phyloP scores from a whole-genome alignment of 306 rosid genomes.

The Mimosa pudica region DNA sequence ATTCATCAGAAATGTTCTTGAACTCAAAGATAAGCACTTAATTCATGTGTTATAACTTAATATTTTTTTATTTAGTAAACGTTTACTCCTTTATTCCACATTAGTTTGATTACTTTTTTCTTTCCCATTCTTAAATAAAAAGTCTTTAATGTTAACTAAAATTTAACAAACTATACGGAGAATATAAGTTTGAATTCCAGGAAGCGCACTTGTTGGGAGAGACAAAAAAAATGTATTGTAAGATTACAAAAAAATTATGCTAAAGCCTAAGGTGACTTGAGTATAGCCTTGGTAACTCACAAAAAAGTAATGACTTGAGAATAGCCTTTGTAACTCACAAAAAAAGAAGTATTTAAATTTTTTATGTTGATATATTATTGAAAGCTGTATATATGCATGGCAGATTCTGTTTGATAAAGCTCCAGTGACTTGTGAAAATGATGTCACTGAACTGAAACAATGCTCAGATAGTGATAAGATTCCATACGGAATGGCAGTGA shows the following conservation, averaged over 20 bases:
- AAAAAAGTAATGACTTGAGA: no score
- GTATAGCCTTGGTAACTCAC: no score
- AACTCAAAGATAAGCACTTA: not conserved
- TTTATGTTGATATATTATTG: no score
- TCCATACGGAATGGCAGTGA: constrained; percentile 29
- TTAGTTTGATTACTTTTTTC: not conserved
- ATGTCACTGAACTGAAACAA: constrained; percentile 30
- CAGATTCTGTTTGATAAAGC: constrained; percentile 22
- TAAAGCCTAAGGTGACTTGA: no score
- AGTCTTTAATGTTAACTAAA: no score
- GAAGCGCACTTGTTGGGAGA: no score
- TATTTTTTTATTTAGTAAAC: not conserved
- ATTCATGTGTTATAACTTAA: not conserved
- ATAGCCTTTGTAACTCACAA: no score
- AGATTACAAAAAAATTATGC: no score
- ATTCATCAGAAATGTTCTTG: not conserved
- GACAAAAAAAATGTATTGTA: no score
- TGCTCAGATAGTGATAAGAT: constrained; percentile 30
- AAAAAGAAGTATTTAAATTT: not conserved
- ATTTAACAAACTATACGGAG: no score
- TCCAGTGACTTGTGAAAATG: constrained; percentile 34
- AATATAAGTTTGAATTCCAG: no score
- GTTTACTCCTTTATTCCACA: not conserved
- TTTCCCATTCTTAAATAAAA: not conserved
- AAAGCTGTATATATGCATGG: constrained; percentile 19